phyloP scores from a whole-genome alignment of 1,284 basidiomycete genomes.

The Papiliotrema flavescens region DNA sequence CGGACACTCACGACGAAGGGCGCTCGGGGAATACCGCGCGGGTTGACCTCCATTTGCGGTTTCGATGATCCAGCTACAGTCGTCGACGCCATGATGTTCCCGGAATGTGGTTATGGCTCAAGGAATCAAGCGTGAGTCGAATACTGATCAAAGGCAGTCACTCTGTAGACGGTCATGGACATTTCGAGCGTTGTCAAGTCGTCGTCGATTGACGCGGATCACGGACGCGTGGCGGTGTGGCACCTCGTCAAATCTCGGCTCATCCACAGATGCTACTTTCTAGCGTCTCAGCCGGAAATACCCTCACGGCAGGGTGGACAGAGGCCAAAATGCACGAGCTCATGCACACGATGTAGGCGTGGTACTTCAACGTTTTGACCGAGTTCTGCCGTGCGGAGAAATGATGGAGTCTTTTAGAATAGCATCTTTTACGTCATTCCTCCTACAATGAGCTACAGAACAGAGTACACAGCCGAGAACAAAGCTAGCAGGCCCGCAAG shows the following conservation, averaged over 20 bases:
- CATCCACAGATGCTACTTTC: too few relatives aligned
- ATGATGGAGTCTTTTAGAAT: background rate
- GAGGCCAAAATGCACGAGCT: background rate
- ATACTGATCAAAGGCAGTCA: background rate
- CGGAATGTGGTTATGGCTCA: background rate
- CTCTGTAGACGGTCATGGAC: background rate
- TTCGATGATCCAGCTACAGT: slow-evolving; percentile 23
- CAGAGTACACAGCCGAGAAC: background rate
- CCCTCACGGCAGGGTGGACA: too few relatives aligned
- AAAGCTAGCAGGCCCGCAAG: too few relatives aligned
- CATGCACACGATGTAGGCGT: background rate
- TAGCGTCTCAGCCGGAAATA: too few relatives aligned
- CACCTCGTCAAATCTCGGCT: too few relatives aligned
- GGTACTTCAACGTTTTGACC: too few relatives aligned
- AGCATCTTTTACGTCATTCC: background rate
- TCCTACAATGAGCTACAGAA: background rate
- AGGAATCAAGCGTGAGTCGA: background rate
- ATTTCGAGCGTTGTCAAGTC: background rate
- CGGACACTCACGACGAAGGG: slow-evolving; percentile 77
- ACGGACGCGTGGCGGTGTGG: too few relatives aligned
- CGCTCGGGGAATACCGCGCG: slow-evolving; percentile 88
- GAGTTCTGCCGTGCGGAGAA: background rate
- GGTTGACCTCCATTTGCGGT: slow-evolving; percentile 61
- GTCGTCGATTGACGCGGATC: too few relatives aligned
- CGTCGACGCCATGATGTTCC: slow-evolving; percentile 17